These are phyloP conservation scores for Santalum album DNA, from an alignment of 164 flowering plant genomes.

Conservation along the genomic window DNA sequence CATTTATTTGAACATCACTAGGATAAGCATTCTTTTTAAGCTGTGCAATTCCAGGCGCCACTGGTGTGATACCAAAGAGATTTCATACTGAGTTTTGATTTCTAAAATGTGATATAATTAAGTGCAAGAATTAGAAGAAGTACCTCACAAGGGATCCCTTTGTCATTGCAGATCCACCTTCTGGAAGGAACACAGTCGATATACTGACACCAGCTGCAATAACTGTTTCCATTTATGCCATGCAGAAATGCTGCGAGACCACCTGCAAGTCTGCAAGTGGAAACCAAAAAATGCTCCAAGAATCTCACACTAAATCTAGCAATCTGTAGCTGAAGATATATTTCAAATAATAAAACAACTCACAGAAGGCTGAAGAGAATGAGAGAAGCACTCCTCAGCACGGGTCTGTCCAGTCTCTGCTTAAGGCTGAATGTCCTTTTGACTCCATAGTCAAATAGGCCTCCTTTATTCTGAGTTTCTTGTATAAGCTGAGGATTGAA, in stretches of 20 bases:
- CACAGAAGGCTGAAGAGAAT: conserved; percentile 45
- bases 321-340: no score
- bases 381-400: conserved; percentile 37
- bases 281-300: neutral
- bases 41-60: no score
- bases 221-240: conserved; percentile 38
- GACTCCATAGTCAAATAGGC: conserved; percentile 33
- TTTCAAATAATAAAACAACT: conserved; percentile 18
- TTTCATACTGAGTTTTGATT: no score
- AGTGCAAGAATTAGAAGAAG: neutral
- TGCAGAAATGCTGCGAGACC: conserved; percentile 35
- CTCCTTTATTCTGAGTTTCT: conserved; percentile 29
- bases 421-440: conserved; percentile 32
- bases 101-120: neutral
- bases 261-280: conserved; percentile 44
- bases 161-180: conserved; percentile 65
- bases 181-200: conserved; percentile 56
- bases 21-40: no score
- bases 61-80: no score
- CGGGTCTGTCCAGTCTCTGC: conserved; percentile 55
- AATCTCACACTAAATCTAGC: no score
- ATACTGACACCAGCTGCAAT: conserved; percentile 63
- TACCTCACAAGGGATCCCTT: conserved; percentile 55
- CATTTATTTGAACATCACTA: conserved; percentile 11
- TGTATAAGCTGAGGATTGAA: conserved; percentile 36